Percentiles rank a stretch among this genome's conserved stretches.
phyloP scores from a whole-genome alignment of 192 early-diverging fungal species.

The Coemansia sp. region DNA sequence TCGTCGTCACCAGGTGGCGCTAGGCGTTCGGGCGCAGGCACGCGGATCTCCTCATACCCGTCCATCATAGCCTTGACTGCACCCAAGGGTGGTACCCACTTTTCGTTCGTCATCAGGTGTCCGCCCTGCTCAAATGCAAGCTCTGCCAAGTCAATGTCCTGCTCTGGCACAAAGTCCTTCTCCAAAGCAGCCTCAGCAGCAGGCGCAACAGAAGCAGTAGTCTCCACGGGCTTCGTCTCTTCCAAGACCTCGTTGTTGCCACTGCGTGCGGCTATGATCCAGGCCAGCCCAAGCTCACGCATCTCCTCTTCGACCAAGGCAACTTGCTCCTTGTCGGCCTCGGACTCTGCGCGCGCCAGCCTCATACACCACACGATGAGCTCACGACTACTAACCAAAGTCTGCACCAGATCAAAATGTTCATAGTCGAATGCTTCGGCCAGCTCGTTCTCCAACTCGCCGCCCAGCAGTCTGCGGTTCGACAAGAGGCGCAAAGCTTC shows the following conservation, averaged over 20 bases:
- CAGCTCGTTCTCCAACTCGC: constrained; percentile 95
- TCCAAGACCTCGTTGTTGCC: constrained; percentile 20
- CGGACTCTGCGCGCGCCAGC: constrained; percentile 72
- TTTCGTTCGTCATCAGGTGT: constrained; percentile 98
- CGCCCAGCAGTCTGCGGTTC: constrained; percentile 61
- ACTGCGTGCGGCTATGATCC: constrained; percentile 70
- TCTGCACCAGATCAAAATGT: constrained; percentile 93
- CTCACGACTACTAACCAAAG: constrained; percentile 85
- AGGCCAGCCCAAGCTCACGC: constrained; percentile 63
- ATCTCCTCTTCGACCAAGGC: constrained; percentile 67
- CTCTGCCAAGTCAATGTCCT: constrained; percentile 73
- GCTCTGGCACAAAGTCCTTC: constrained; percentile 26
- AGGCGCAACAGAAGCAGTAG: no score
- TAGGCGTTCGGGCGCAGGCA: constrained; percentile 80
- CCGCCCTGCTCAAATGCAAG: constrained; percentile 90
- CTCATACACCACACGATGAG: constrained; percentile 89
- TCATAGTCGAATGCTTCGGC: constrained; percentile 96
- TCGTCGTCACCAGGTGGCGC: constrained; percentile 65
- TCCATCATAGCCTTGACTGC: constrained; percentile 87
- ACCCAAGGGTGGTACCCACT: constrained; percentile 87
- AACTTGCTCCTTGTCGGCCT: constrained; percentile 57
- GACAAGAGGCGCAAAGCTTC: constrained; percentile 73
- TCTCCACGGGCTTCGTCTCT: constrained; percentile 28
- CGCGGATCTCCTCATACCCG: constrained; percentile 94
- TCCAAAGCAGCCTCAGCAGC: not conserved